phyloP scores from a whole-genome alignment of 1,139 yeast species.

The Kodamaea anthophila region DNA sequence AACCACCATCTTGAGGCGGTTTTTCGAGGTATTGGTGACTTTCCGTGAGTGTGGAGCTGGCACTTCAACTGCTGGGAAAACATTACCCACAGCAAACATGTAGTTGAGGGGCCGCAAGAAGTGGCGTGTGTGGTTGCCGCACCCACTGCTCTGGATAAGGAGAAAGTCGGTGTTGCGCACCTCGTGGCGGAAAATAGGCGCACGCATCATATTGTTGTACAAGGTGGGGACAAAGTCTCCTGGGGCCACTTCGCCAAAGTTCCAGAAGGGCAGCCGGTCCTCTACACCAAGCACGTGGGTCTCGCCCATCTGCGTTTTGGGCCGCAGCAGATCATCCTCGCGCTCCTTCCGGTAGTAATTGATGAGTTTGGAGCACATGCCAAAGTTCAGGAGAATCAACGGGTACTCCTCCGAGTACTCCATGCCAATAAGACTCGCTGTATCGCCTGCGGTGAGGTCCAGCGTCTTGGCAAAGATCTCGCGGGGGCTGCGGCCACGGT shows the following conservation, averaged over 20 bases:
- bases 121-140: slow-evolving; percentile 51
- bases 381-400: slow-evolving; percentile 74
- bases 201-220: slow-evolving; percentile 86
- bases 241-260: slow-evolving; percentile 92
- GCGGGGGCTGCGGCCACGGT: slow-evolving; percentile 72
- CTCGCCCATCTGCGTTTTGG: slow-evolving; percentile 87
- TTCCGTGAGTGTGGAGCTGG: slow-evolving; percentile 98
- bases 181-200: slow-evolving; percentile 90
- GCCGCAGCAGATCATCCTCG: slow-evolving; percentile 80
- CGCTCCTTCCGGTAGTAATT: slow-evolving; percentile 84
- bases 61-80: slow-evolving; percentile 87
- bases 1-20: slow-evolving; percentile 88
- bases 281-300: slow-evolving; percentile 93
- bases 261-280: slow-evolving; percentile 97
- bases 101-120: slow-evolving; percentile 61
- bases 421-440: slow-evolving; percentile 67
- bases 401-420: slow-evolving; percentile 94
- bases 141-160: slow-evolving; percentile 74
- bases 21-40: slow-evolving; percentile 89
- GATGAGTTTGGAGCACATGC: slow-evolving; percentile 92
- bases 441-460: slow-evolving; percentile 81
- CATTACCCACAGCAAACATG: slow-evolving; percentile 84
- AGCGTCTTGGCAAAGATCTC: slow-evolving; percentile 66
- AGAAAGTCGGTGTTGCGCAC: slow-evolving; percentile 74
- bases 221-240: slow-evolving; percentile 92